These are phyloP conservation scores for Anthracocystis panici-leucophaei DNA, from an alignment of 1,284 basidiomycete species.

Conservation along the genomic window DNA sequence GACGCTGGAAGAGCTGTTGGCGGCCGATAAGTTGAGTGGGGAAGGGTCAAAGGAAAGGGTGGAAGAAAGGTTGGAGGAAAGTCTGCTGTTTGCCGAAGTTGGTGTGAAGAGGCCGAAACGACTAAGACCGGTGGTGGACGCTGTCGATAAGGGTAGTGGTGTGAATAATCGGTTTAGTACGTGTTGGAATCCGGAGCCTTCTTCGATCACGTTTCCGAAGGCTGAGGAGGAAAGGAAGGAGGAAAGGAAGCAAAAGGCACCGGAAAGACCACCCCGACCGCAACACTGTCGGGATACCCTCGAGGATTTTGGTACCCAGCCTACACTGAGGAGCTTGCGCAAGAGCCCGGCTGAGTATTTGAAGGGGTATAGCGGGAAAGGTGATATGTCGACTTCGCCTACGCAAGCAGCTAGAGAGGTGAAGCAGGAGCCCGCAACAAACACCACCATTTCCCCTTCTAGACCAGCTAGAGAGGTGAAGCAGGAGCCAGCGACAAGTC, in stretches of 20 bases:
- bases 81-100: neutral
- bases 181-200: too few species aligned
- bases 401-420: neutral
- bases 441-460: too few species aligned
- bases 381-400: neutral
- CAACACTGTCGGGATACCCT: conserved; percentile 13
- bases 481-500: conserved; percentile 1
- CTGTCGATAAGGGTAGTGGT: neutral
- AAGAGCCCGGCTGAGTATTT: conserved; percentile 22
- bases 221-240: too few species aligned
- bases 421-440: conserved; percentile 3
- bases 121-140: neutral
- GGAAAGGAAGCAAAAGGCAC: neutral
- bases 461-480: neutral
- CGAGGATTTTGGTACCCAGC: conserved; percentile 7
- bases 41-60: neutral
- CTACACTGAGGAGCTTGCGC: conserved; percentile 6
- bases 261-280: conserved; percentile 13
- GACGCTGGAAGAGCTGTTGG: neutral
- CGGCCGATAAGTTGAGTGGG: neutral
- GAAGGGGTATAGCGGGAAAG: neutral
- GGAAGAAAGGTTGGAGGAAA: neutral
- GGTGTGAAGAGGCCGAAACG: too few species aligned
- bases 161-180: too few species aligned
- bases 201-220: too few species aligned